A percentile compares a stretch with the other conserved stretches of the same genome.
Conservation (phyloP, 768 basidiomycete genomes). For the Leccinum aurantiacum region DNA sequence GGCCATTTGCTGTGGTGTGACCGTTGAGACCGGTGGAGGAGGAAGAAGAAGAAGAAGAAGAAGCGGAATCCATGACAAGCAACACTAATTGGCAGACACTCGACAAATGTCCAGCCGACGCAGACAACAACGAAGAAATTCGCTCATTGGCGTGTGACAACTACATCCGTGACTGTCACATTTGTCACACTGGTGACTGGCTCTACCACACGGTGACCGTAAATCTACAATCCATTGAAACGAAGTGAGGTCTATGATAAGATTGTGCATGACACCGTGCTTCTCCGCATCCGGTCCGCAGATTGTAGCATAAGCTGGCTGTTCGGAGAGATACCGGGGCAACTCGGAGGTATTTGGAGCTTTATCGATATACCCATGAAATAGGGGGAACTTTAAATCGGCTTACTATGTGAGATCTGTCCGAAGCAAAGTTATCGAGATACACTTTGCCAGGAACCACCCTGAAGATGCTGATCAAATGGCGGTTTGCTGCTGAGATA, state of each 20-base stretch:
- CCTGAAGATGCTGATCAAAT: slow-evolving; percentile 54
- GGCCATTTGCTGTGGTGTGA: slow-evolving; percentile 51
- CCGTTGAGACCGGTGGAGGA: slow-evolving; percentile 47
- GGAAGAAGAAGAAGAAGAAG: slow-evolving; percentile 20
- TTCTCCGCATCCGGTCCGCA: slow-evolving; percentile 43
- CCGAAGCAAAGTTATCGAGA: slow-evolving; percentile 65
- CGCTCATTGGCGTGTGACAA: slow-evolving; percentile 22
- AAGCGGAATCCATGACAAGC: slow-evolving; percentile 25
- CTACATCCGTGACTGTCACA: slow-evolving; percentile 23
- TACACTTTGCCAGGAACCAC: slow-evolving; percentile 53
- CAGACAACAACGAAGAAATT: slow-evolving; percentile 18
- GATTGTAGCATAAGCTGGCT: slow-evolving; percentile 52
- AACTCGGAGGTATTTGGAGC: slow-evolving; percentile 10
- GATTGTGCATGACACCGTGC: slow-evolving; percentile 46
- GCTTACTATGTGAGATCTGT: slow-evolving; percentile 73
- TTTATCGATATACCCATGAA: slow-evolving; percentile 9
- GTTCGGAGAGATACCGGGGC: slow-evolving; percentile 41
- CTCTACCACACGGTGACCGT: slow-evolving; percentile 16
- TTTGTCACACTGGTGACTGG: slow-evolving; percentile 7
- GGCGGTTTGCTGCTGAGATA: slow-evolving; percentile 9
- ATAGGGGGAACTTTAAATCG: slow-evolving; percentile 9
- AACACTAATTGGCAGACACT: no score
- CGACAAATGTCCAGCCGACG: neutral
- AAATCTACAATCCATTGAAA: slow-evolving; percentile 45
- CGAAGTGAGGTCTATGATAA: slow-evolving; percentile 53